Evolutionary conservation across 352 stramenopile species (phyloP).

Genomic region (Paralagenidium karlingii): DNA sequence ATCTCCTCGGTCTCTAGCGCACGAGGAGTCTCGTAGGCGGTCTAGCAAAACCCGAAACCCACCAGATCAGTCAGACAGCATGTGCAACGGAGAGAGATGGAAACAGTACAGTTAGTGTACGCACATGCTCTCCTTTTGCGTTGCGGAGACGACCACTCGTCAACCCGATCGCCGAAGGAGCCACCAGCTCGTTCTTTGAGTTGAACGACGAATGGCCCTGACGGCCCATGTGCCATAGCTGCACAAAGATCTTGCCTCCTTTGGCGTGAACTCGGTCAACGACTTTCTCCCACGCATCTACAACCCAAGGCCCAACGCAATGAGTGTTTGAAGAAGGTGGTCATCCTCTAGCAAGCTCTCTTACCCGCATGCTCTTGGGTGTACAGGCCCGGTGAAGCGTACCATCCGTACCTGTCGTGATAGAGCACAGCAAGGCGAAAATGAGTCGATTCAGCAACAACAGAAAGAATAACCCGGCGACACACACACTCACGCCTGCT

Average conservation of each 20-base stretch:
- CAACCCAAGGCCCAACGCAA: too few relatives aligned
- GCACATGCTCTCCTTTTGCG: neutral
- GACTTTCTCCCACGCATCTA: conserved; percentile 16
- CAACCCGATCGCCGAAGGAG: conserved; percentile 2
- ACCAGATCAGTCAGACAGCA: too few relatives aligned
- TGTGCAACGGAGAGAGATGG: too few relatives aligned
- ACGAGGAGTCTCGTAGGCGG: neutral
- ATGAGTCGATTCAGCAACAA: too few relatives aligned
- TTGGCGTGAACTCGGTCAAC: conserved; percentile 34
- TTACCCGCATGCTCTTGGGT: conserved; percentile 26
- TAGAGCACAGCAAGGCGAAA: too few relatives aligned
- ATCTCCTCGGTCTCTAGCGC: conserved; percentile 2
- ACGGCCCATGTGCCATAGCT: conserved; percentile 51
- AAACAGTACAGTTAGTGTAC: too few relatives aligned
- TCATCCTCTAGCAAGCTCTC: too few relatives aligned
- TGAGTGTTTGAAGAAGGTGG: too few relatives aligned
- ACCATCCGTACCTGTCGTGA: too few relatives aligned
- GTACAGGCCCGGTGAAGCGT: conserved; percentile 48
- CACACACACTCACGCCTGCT: conserved; percentile 17
- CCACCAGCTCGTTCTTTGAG: neutral
- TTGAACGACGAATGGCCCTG: conserved; percentile 15
- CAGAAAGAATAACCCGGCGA: conserved; percentile 12
- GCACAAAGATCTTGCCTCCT: conserved; percentile 27
- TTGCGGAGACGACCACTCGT: conserved; percentile 1
- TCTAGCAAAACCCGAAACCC: too few relatives aligned